Evolutionary conservation across 306 rosid genomes (phyloP).

Genomic region (Cucurbita argyrosperma): DNA sequence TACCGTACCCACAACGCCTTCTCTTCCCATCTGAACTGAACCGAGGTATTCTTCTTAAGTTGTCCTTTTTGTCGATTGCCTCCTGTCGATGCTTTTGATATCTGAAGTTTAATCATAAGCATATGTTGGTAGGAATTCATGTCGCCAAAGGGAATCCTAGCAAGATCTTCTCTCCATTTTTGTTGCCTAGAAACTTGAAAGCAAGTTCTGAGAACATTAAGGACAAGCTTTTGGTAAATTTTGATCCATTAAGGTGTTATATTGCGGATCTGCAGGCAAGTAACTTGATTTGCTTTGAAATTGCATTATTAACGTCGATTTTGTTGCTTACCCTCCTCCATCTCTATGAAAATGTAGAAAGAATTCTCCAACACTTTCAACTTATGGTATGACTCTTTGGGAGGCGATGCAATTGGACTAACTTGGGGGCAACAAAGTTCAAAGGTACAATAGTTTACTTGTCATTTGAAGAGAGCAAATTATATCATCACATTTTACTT

Average conservation of each 20-base stretch:
- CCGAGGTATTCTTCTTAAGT: slow-evolving; percentile 29
- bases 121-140: slow-evolving; percentile 36
- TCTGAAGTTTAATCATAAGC: slow-evolving; percentile 1
- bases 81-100: not conserved
- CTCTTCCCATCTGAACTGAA: slow-evolving; percentile 70
- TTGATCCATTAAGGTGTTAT: slow-evolving; percentile 66
- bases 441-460: slow-evolving; percentile 33
- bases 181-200: slow-evolving; percentile 51
- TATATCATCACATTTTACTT: not conserved
- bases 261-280: slow-evolving; percentile 72
- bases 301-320: not conserved
- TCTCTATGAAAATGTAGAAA: slow-evolving; percentile 25
- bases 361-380: slow-evolving; percentile 48
- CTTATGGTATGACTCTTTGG: slow-evolving; percentile 86
- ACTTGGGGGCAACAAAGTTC: slow-evolving; percentile 52
- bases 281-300: slow-evolving; percentile 18
- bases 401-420: slow-evolving; percentile 86
- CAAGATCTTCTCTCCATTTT: slow-evolving; percentile 54
- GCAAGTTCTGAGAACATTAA: slow-evolving; percentile 42
- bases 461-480: not conserved
- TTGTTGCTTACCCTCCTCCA: not conserved
- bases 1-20: slow-evolving; percentile 75
- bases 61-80: not conserved
- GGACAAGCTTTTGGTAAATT: slow-evolving; percentile 60
- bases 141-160: slow-evolving; percentile 55